Percentiles rank a stretch among this genome's conserved stretches.
phyloP scores from a whole-genome alignment of 164 flowering plant genomes.

The Vitis riparia region DNA sequence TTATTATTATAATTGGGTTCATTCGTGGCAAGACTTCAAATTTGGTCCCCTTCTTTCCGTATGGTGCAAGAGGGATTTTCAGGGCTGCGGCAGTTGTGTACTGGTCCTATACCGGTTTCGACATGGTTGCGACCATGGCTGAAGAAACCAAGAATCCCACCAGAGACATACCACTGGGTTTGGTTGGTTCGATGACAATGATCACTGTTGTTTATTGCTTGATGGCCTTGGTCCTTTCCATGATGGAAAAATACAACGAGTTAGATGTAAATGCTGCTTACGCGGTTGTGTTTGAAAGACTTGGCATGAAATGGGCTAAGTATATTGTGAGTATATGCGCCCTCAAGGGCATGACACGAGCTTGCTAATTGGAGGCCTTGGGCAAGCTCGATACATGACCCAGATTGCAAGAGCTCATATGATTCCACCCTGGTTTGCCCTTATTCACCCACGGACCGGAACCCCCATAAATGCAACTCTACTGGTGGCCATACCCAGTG shows the following conservation, averaged over 20 bases:
- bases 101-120: slow-evolving; percentile 85
- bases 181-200: slow-evolving; percentile 72
- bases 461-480: slow-evolving; percentile 78
- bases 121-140: slow-evolving; percentile 84
- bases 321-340: slow-evolving; percentile 67
- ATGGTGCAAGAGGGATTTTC: slow-evolving; percentile 56
- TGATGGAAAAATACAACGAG: slow-evolving; percentile 65
- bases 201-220: slow-evolving; percentile 69
- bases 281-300: slow-evolving; percentile 58
- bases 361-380: slow-evolving; percentile 65
- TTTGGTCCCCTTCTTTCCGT: slow-evolving; percentile 61
- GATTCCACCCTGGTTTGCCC: slow-evolving; percentile 86
- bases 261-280: slow-evolving; percentile 75
- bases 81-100: slow-evolving; percentile 70
- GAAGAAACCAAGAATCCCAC: slow-evolving; percentile 78
- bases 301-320: slow-evolving; percentile 85
- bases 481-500: slow-evolving; percentile 39
- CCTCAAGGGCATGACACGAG: slow-evolving; percentile 82
- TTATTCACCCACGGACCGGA: slow-evolving; percentile 71
- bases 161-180: slow-evolving; percentile 72
- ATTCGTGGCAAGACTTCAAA: slow-evolving; percentile 40
- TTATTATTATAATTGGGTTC: slow-evolving; percentile 55
- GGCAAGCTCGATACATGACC: slow-evolving; percentile 82
- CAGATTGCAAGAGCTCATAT: slow-evolving; percentile 84
- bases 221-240: slow-evolving; percentile 64